Evolutionary conservation across 192 early-diverging fungal species (phyloP).

Genomic region (Entrophospora sp.): DNA sequence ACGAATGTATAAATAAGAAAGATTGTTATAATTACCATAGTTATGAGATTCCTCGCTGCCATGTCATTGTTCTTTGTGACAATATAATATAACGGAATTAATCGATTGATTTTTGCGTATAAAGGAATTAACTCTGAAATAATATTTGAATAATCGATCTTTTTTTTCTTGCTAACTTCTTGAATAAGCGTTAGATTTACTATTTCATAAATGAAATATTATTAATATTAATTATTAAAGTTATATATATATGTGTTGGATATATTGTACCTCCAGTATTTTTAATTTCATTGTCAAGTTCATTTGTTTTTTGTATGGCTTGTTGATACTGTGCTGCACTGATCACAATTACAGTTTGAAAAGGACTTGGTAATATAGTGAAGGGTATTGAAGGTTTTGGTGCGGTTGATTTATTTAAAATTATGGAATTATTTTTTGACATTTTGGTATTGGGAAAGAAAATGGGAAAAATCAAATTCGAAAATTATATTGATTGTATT

Average conservation of each 20-base stretch:
- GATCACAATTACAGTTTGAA: no score
- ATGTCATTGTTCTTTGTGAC: neutral
- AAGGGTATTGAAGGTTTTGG: no score
- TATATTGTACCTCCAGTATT: neutral
- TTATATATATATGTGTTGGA: no score
- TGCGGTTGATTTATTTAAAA: no score
- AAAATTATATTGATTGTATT: no score
- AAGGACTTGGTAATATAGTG: no score
- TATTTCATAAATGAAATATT: neutral
- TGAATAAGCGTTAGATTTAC: neutral
- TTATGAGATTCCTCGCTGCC: neutral
- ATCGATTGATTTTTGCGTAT: slow-evolving; percentile 1
- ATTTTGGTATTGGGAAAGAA: no score
- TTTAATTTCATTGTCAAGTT: no score
- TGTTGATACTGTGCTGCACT: slow-evolving; percentile 1
- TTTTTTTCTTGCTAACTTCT: neutral
- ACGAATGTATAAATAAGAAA: neutral
- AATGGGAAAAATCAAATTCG: no score
- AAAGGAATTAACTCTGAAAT: neutral
- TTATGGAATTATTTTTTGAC: no score
- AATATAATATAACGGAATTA: neutral
- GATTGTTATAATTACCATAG: neutral
- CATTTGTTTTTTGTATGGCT: neutral
- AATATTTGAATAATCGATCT: neutral
- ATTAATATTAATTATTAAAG: no score